Base-by-base conservation (phyloP, 495 filamentous ascomycete genomes). In the Lepraria neglecta region DNA sequence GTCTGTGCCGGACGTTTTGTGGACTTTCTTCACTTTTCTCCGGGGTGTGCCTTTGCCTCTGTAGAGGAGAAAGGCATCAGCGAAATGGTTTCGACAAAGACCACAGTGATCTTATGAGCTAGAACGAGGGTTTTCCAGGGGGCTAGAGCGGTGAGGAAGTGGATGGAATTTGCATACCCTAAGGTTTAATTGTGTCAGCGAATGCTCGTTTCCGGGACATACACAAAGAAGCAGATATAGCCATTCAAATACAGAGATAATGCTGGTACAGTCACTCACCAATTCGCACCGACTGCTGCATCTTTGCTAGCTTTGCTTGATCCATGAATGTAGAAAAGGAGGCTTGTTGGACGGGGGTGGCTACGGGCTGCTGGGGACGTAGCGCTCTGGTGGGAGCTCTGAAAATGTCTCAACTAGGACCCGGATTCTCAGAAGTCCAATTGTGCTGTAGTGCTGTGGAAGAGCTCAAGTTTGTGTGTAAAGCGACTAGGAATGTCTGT, bases 41-140 rank as follows among this genome's bases (percentile, higher is more conserved):
- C 94, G 82, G 70, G 94, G 95, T 65, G 94, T 97, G 69, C 94
- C 94, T 84, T 97, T 98, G 79, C 94, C 94, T 77, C 94, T 96
- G 71, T 15, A 35, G 19, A 19, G 4, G 52, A 21, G 21, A 35
- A 58, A 10, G 1, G 27, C 31, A 52, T 63, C 35, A 38, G 7
- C 35, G 2, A 10, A 2, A 10, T 6, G 4, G 35, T 12, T 38
- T 38, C 6, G 12, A 38, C 6, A 38, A 38, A 38, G 4, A 38
- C 35, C 35, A 38, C 7, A 38, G 9, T 10, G 35, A 10, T 10
- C 12, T 7, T 38, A 38, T 38, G 12, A 38, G 12, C 12, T 7
- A 12, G 35, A 12, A 10, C 35, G 12, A 11, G 2, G 35, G 35
- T 10, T 12, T 38, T 38, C 12, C 24, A 24, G 24, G 2, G 24